Evolutionary conservation across 768 basidiomycete species (phyloP).

Genomic region (Lactifluus rugatus): DNA sequence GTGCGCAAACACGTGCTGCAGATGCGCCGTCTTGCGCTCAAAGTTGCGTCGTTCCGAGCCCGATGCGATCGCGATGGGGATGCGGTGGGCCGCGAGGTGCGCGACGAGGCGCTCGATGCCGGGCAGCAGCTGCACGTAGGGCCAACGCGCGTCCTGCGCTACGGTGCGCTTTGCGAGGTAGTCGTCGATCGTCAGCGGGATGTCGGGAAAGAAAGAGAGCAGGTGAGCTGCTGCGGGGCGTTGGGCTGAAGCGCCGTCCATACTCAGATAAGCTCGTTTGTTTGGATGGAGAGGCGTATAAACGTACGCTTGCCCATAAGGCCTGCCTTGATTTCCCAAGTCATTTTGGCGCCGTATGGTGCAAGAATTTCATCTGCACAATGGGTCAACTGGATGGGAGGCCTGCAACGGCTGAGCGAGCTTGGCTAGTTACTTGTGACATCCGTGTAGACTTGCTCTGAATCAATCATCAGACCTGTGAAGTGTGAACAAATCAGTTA

Average conservation of each 20-base stretch:
- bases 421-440: slow-evolving; percentile 54
- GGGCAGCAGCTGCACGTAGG: slow-evolving; percentile 60
- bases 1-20: slow-evolving; percentile 44
- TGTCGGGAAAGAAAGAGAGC: slow-evolving; percentile 67
- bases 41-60: slow-evolving; percentile 60
- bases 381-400: slow-evolving; percentile 1
- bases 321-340: slow-evolving; percentile 83
- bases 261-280: background rate
- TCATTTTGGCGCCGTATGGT: slow-evolving; percentile 65
- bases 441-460: slow-evolving; percentile 65
- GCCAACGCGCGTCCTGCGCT: slow-evolving; percentile 59
- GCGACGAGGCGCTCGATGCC: slow-evolving; percentile 59
- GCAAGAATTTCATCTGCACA: slow-evolving; percentile 59
- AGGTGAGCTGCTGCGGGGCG: slow-evolving; percentile 53
- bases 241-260: slow-evolving; percentile 41
- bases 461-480: slow-evolving; percentile 64
- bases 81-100: slow-evolving; percentile 54
- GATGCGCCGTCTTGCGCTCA: slow-evolving; percentile 55
- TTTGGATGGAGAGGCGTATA: background rate
- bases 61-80: slow-evolving; percentile 79
- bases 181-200: slow-evolving; percentile 50
- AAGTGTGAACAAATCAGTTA: slow-evolving; percentile 26
- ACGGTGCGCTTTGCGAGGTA: slow-evolving; percentile 48
- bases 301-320: slow-evolving; percentile 78
- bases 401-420: background rate